phyloP scores from a whole-genome alignment of 148 eudicot genomes.

The Vaccinium macrocarpon region DNA sequence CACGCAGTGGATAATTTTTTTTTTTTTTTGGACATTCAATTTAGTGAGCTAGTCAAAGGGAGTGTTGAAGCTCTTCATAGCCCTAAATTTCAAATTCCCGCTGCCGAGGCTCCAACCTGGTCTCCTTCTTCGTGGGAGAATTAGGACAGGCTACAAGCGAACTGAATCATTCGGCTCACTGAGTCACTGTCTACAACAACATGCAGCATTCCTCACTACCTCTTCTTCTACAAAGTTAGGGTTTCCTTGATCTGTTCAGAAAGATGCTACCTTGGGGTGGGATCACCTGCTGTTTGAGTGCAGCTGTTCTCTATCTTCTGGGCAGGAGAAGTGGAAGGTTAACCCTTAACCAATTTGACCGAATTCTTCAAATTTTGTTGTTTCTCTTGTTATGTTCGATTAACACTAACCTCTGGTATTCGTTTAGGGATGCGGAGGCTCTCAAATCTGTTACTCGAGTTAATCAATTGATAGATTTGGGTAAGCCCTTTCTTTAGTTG shows the following conservation, averaged over 20 bases:
- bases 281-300: conserved; percentile 78
- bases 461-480: conserved; percentile 84
- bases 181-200: neutral
- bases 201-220: neutral
- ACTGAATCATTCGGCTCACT: neutral
- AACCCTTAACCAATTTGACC: too few relatives aligned
- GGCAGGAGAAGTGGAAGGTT: conserved; percentile 64
- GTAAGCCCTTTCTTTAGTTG: conserved; percentile 29
- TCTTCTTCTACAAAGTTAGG: neutral
- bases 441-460: conserved; percentile 77
- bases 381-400: neutral
- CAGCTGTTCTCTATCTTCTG: conserved; percentile 83
- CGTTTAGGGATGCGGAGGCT: conserved; percentile 71
- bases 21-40: too few relatives aligned
- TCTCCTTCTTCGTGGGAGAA: too few relatives aligned
- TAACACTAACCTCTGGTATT: neutral
- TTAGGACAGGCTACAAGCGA: neutral
- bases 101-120: too few relatives aligned
- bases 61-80: too few relatives aligned
- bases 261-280: conserved; percentile 77
- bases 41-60: too few relatives aligned
- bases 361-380: neutral
- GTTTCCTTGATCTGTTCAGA: conserved; percentile 7
- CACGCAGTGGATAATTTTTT: too few relatives aligned
- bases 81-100: too few relatives aligned